Percentiles rank a stretch among this genome's conserved stretches.
Evolutionary conservation across 805 yeast genomes (phyloP).

Genomic region (Hanseniaspora valbyensis): DNA sequence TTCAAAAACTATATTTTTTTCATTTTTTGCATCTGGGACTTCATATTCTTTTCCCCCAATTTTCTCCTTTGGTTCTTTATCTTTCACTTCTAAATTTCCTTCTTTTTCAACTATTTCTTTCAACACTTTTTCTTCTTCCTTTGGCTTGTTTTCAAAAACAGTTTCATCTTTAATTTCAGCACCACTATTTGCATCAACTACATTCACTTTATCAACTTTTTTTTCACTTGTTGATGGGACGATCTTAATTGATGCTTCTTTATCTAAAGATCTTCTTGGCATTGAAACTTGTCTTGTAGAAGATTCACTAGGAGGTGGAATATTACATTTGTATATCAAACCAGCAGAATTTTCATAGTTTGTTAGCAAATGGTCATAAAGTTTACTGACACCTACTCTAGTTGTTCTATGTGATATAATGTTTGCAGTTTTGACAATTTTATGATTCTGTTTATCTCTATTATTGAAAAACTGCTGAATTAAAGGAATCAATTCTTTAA

Average conservation of each 20-base stretch:
- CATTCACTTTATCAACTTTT: slow-evolving; percentile 20
- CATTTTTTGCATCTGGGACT: background rate
- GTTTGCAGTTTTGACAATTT: slow-evolving; percentile 14
- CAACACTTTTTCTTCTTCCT: too few relatives aligned
- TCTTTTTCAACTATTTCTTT: too few relatives aligned
- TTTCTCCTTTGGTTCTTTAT: slow-evolving; percentile 19
- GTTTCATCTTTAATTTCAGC: slow-evolving; percentile 32
- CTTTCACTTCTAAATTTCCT: slow-evolving; percentile 29
- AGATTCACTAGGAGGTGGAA: slow-evolving; percentile 26
- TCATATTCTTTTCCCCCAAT: background rate
- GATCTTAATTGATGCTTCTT: background rate
- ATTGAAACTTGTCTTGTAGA: background rate
- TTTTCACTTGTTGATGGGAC: slow-evolving; percentile 17
- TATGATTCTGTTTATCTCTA: slow-evolving; percentile 17
- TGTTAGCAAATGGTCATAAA: slow-evolving; percentile 18
- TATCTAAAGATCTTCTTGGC: slow-evolving; percentile 8
- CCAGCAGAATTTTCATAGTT: slow-evolving; percentile 25
- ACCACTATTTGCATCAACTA: slow-evolving; percentile 28
- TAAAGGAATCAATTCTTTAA: slow-evolving; percentile 28
- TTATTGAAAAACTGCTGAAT: slow-evolving; percentile 25
- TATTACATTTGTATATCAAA: slow-evolving; percentile 27
- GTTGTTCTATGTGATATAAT: background rate
- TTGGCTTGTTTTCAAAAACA: too few relatives aligned
- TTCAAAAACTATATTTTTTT: background rate
- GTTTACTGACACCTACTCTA: background rate